These are phyloP conservation scores for Cantharellus anzutake DNA, from an alignment of 768 basidiomycete genomes.

Conservation along the genomic window DNA sequence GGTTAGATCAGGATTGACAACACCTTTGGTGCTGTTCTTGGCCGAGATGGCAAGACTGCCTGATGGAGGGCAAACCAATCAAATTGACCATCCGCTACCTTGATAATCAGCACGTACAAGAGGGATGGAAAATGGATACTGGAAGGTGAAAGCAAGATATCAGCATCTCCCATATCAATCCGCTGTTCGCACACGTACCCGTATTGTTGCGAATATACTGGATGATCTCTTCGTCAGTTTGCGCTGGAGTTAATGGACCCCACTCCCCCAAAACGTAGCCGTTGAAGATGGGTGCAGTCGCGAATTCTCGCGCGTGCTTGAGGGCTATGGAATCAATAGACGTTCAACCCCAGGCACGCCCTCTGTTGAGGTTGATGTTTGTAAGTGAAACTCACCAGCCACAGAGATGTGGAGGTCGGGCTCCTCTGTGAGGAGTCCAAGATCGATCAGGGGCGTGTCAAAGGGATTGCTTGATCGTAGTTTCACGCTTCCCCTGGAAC, in stretches of 20 bases:
- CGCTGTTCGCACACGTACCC: background rate
- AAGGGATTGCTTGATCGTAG: background rate
- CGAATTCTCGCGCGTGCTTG: background rate
- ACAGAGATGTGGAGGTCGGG: background rate
- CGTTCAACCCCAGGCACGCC: background rate
- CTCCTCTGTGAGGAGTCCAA: background rate
- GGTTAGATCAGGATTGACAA: slow-evolving; percentile 24
- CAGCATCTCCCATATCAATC: background rate
- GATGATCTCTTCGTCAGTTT: background rate
- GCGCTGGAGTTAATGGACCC: background rate
- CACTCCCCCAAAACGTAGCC: background rate
- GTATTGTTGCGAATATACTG: background rate
- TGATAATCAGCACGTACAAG: no score
- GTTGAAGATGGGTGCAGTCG: background rate
- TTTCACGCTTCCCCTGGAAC: background rate
- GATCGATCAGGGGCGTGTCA: slow-evolving; percentile 1
- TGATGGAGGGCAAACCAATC: background rate
- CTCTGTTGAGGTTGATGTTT: background rate
- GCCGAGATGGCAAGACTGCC: background rate
- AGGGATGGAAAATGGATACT: no score
- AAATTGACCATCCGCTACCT: no score
- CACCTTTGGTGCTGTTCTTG: slow-evolving; percentile 11
- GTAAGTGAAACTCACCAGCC: background rate
- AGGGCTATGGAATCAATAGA: background rate
- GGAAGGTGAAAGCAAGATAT: no score